Evolutionary conservation across 345 rosid species (phyloP), one percentile per base, ranked within the genome.

Genomic region (Heritiera littoralis): DNA sequence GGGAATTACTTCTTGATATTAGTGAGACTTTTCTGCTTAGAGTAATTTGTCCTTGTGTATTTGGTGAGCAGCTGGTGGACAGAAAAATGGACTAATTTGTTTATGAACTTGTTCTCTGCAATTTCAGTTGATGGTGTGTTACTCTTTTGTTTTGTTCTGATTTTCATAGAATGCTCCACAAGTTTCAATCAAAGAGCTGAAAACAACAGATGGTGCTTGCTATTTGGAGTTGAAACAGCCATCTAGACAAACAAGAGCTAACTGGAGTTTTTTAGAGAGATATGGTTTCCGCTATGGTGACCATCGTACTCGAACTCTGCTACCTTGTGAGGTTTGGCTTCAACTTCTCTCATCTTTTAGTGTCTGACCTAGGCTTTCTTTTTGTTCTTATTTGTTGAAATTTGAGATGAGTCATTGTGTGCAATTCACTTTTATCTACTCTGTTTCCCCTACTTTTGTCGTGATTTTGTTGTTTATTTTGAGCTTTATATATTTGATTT

Each of bases 271-370:
- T 80, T 78, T 96, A 76, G 97, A 91, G 76, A 89, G 91, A 90
- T 96, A 92, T 77, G 99, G 99, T 79, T 94, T 90, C 74, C 91
- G 88, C 80, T 94, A 94, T 77, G 97, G 98, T 73, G 84, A 85
- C 28, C 72, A 68, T 48, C 35, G 35, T 55, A 86, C 74, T 7
- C 86, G 99, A 23, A 75, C 94, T 54, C 84, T 96, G 83, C 97
- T 96, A 73, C 93, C 99, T 45, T 87, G 89, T 72, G 99, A 96
- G 99, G 99, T 96, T 87, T 78, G 85, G 46, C 73, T 69, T 86
- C 83, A 79, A 40, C 56, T 81, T 48, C 76, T 40, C 60, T 51
- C 52, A 13, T 71, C 49, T 68, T 76, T 79, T 51, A 60, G n/a
- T 59, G 45, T 80, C 43, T 79, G 32, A 51, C 23, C 10, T 20